phyloP scores from a whole-genome alignment of 257 asterid species.

The Fraxinus pennsylvanica region DNA sequence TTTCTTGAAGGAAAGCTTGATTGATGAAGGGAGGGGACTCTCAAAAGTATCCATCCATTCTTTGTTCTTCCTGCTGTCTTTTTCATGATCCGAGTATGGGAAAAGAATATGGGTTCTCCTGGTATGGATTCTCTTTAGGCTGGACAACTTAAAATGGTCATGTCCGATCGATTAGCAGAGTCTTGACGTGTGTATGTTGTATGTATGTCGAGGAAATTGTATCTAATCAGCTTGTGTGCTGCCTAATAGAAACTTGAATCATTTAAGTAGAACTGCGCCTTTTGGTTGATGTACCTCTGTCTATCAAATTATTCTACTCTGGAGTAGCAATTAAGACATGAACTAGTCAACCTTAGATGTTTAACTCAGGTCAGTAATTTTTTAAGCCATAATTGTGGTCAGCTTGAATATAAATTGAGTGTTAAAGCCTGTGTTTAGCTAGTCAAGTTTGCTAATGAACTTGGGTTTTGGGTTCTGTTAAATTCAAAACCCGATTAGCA shows the following conservation, averaged over 20 bases:
- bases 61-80: neutral
- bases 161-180: neutral
- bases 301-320: neutral
- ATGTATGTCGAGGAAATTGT: neutral
- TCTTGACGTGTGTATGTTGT: neutral
- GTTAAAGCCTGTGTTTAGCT: neutral
- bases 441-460: too few relatives aligned
- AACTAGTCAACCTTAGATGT: neutral
- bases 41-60: neutral
- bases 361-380: neutral
- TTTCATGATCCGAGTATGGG: neutral
- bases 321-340: neutral
- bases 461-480: too few relatives aligned
- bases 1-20: neutral
- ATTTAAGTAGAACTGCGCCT: neutral
- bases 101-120: neutral
- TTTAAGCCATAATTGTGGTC: neutral
- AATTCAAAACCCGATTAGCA: too few relatives aligned
- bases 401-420: neutral
- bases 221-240: neutral
- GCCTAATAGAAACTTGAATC: neutral
- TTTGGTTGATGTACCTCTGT: slow-evolving; percentile 3
- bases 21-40: neutral
- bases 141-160: neutral
- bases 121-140: neutral